Conservation (phyloP, 1,139 yeast genomes). For the Arxiozyma telluris region DNA sequence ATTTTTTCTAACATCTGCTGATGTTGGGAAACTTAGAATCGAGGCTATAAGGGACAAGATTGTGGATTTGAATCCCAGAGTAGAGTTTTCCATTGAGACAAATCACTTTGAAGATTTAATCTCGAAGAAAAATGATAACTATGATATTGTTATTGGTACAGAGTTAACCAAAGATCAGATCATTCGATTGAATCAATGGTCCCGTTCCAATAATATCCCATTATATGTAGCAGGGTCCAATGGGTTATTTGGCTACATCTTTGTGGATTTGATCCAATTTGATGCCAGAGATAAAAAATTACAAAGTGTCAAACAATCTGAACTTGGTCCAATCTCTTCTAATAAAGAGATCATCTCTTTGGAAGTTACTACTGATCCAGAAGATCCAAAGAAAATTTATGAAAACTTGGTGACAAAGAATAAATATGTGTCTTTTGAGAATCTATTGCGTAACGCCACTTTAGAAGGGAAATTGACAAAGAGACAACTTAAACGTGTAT, state of each 20-base stretch:
- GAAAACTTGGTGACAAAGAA: slow-evolving; percentile 55
- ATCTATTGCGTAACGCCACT: slow-evolving; percentile 32
- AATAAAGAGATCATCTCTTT: slow-evolving; percentile 49
- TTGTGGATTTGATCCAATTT: slow-evolving; percentile 69
- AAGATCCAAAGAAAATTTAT: slow-evolving; percentile 34
- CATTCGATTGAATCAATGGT: slow-evolving; percentile 39
- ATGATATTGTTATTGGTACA: slow-evolving; percentile 69
- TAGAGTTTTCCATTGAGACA: slow-evolving; percentile 40
- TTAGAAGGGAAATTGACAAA: slow-evolving; percentile 39
- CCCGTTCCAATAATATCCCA: slow-evolving; percentile 52
- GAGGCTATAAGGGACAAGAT: slow-evolving; percentile 49
- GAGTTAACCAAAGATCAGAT: slow-evolving; percentile 43
- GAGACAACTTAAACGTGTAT: slow-evolving; percentile 50
- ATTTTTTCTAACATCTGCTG: slow-evolving; percentile 60
- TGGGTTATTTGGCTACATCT: slow-evolving; percentile 77
- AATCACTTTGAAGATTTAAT: slow-evolving; percentile 28
- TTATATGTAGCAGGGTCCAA: slow-evolving; percentile 61
- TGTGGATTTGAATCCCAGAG: slow-evolving; percentile 71
- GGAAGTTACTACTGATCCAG: slow-evolving; percentile 27
- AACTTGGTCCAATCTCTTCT: slow-evolving; percentile 38
- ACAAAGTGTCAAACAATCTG: slow-evolving; percentile 39
- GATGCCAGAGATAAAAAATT: slow-evolving; percentile 43
- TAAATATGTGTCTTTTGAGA: slow-evolving; percentile 37
- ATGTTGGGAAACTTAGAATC: slow-evolving; percentile 46
- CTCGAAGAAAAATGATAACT: slow-evolving; percentile 26